Evolutionary conservation across 495 filamentous ascomycete genomes (phyloP).

Genomic region (Rhypophila decipiens): DNA sequence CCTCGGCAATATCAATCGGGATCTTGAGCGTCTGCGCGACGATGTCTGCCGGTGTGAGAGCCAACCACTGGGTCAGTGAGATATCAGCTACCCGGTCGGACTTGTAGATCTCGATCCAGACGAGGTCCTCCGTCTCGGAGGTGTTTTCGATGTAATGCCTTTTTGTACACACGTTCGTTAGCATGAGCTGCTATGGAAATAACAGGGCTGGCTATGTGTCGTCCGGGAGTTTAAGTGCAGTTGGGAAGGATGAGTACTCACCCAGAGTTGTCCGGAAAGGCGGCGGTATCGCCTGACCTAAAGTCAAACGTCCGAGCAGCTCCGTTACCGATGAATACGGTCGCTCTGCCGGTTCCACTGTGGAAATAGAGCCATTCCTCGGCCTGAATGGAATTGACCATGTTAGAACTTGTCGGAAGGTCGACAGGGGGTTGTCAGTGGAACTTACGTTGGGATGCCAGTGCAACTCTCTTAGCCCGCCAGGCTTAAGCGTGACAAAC

Average conservation of each 20-base stretch:
- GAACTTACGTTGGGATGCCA: constrained; percentile 59
- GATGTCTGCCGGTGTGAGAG: constrained; percentile 53
- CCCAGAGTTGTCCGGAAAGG: constrained; percentile 54
- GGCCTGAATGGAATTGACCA: constrained; percentile 27
- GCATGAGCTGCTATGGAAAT: background rate
- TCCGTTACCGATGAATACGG: constrained; percentile 52
- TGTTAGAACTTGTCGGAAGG: background rate
- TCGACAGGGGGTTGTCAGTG: background rate
- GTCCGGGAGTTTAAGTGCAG: no score
- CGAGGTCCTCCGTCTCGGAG: constrained; percentile 50
- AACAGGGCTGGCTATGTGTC: background rate
- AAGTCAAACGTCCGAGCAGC: constrained; percentile 61
- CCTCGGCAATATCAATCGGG: constrained; percentile 47
- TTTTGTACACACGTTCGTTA: background rate
- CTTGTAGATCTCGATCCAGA: constrained; percentile 64
- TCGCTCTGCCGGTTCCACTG: constrained; percentile 51
- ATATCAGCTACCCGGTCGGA: constrained; percentile 58
- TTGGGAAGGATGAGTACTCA: background rate
- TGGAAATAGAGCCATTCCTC: constrained; percentile 66
- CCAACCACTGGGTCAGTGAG: constrained; percentile 58
- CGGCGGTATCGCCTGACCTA: constrained; percentile 55
- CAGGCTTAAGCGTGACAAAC: constrained; percentile 53
- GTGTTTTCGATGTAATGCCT: constrained; percentile 64
- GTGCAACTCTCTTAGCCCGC: constrained; percentile 56
- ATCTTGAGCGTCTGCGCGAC: constrained; percentile 54